Conservation (phyloP, 2,329 filamentous ascomycete genomes). For the Fusarium beomiforme region DNA sequence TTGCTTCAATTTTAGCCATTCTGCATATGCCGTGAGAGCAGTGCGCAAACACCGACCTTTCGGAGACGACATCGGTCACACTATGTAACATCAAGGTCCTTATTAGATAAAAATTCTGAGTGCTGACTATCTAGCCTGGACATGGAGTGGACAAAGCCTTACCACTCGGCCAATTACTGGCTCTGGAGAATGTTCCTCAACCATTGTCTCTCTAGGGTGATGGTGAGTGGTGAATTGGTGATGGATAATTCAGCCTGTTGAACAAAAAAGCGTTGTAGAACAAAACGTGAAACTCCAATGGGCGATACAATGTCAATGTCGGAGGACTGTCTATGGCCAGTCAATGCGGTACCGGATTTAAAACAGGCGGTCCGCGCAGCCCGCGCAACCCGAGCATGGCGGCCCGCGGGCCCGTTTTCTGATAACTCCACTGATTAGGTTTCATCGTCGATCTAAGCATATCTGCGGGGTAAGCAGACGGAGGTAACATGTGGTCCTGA, state of each 20-base stretch:
- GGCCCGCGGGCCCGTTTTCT: background rate
- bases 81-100: background rate
- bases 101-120: background rate
- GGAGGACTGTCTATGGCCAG: background rate
- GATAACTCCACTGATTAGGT: background rate
- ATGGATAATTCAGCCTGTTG: background rate
- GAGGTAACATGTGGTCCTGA: background rate
- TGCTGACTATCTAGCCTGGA: background rate
- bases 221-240: background rate
- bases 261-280: background rate
- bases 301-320: background rate
- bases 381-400: background rate
- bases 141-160: background rate
- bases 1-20: background rate
- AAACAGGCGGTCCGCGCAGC: background rate
- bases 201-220: background rate
- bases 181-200: background rate
- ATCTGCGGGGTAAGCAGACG: background rate
- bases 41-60: background rate
- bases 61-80: background rate
- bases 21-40: rapidly evolving
- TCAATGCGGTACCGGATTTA: background rate
- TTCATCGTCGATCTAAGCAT: background rate
- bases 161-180: background rate
- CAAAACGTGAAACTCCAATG: background rate